Evolutionary conservation across 192 early-diverging fungal genomes (phyloP).

Genomic region (Umbelopsis sp.): DNA sequence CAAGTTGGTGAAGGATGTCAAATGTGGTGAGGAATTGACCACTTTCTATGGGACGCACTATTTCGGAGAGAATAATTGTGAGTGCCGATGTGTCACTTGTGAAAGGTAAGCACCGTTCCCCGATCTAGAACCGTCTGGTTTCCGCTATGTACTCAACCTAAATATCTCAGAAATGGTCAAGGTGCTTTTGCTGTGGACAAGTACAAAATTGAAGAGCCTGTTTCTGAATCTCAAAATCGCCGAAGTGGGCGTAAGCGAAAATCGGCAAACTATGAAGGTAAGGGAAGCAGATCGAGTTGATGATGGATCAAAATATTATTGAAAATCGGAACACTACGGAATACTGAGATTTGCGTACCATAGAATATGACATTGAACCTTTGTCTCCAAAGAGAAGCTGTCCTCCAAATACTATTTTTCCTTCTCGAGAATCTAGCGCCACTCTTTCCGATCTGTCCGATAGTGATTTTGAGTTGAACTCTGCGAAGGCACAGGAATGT

Average conservation of each 20-base stretch:
- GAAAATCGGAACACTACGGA: background rate
- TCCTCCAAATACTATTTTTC: background rate
- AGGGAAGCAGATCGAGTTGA: background rate
- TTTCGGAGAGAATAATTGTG: conserved; percentile 61
- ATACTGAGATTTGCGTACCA: background rate
- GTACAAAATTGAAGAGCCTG: background rate
- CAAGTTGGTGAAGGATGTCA: conserved; percentile 48
- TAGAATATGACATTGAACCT: background rate
- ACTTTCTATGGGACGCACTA: conserved; percentile 62
- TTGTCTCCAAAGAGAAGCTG: background rate
- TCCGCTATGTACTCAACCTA: background rate
- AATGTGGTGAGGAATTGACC: conserved; percentile 60
- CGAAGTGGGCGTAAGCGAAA: conserved; percentile 25
- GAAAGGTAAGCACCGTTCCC: conserved; percentile 38
- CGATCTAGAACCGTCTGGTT: background rate
- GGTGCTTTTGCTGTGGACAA: background rate
- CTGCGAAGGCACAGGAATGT: no score
- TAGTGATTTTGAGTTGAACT: background rate
- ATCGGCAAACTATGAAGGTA: conserved; percentile 18
- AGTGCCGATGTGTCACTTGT: conserved; percentile 63
- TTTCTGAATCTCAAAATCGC: background rate
- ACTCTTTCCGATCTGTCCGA: background rate
- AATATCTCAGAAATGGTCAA: background rate
- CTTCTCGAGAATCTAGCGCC: background rate
- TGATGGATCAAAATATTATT: background rate